These are phyloP conservation scores for Tarenaya hassleriana DNA, from an alignment of 345 rosid species.

Conservation along the genomic window DNA sequence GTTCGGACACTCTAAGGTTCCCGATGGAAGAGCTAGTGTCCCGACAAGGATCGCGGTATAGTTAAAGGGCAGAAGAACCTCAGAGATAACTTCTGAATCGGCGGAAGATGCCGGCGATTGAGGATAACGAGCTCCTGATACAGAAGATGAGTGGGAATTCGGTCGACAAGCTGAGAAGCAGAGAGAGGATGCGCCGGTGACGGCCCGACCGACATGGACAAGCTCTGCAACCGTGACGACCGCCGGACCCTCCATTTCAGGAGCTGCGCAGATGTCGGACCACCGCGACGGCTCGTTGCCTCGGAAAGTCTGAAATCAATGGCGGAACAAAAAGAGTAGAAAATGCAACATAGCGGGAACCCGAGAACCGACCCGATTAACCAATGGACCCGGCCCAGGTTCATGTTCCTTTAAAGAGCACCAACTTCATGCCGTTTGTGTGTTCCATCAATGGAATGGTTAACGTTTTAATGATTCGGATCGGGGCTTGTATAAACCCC, in stretches of 20 bases:
- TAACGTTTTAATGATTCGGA: too few relatives aligned
- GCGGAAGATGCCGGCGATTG: conserved; percentile 13
- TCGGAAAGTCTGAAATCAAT: conserved; percentile 6
- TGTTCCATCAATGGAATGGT: too few relatives aligned
- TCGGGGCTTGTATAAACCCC: too few relatives aligned
- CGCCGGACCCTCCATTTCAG: conserved; percentile 30
- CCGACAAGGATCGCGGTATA: conserved; percentile 51
- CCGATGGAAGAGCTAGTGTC: conserved; percentile 46
- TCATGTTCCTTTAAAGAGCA: too few relatives aligned
- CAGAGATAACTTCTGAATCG: conserved; percentile 21
- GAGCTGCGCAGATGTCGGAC: not conserved
- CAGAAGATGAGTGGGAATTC: conserved; percentile 16
- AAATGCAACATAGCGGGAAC: conserved; percentile 23
- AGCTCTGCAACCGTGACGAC: conserved; percentile 48
- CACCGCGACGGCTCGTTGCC: conserved; percentile 11
- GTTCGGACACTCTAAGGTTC: conserved; percentile 45
- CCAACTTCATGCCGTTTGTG: too few relatives aligned
- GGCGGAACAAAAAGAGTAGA: not conserved
- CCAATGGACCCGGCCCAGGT: too few relatives aligned
- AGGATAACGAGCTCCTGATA: conserved; percentile 8
- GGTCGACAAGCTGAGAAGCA: conserved; percentile 17
- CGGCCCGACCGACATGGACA: conserved; percentile 33
- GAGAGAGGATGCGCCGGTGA: conserved; percentile 53
- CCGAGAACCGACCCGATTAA: conserved; percentile 14
- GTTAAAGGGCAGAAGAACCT: conserved; percentile 38